Evolutionary conservation across 495 filamentous ascomycete genomes (phyloP).

Genomic region (Penicillium pancosmium): DNA sequence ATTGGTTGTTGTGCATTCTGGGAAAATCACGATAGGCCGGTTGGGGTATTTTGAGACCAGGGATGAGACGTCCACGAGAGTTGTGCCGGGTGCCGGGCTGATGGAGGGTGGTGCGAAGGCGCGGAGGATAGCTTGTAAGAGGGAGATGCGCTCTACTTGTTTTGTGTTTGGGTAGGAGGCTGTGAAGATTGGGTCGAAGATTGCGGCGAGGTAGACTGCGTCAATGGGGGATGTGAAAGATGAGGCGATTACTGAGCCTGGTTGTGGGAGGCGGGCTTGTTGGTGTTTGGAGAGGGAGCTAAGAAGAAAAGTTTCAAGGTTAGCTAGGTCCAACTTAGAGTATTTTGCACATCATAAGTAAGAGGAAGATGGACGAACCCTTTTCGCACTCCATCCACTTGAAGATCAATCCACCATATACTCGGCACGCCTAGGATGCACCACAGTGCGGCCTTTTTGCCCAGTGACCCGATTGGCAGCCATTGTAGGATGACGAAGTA

Average conservation of each 20-base stretch:
- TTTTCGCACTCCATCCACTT: slow-evolving; percentile 92
- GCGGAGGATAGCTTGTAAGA: slow-evolving; percentile 70
- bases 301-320: not conserved
- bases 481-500: slow-evolving; percentile 85
- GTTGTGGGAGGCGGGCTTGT: slow-evolving; percentile 71
- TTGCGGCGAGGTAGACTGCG: slow-evolving; percentile 90
- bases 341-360: not conserved
- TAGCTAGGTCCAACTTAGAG: not conserved
- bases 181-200: slow-evolving; percentile 95
- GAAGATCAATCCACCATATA: slow-evolving; percentile 97
- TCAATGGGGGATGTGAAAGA: slow-evolving; percentile 93
- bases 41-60: slow-evolving; percentile 69
- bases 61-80: slow-evolving; percentile 60
- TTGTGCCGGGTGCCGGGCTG: slow-evolving; percentile 47
- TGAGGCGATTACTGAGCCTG: slow-evolving; percentile 79
- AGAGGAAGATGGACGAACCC: slow-evolving; percentile 49
- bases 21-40: slow-evolving; percentile 80
- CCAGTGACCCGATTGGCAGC: slow-evolving; percentile 78
- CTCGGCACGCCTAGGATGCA: slow-evolving; percentile 80
- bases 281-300: slow-evolving; percentile 63
- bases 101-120: slow-evolving; percentile 66
- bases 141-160: slow-evolving; percentile 73
- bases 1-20: slow-evolving; percentile 93
- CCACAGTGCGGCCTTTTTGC: slow-evolving; percentile 86
- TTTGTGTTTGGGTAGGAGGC: slow-evolving; percentile 72